Evolutionary conservation across 192 early-diverging fungal genomes (phyloP).

Genomic region (Rhizophagus clarus): DNA sequence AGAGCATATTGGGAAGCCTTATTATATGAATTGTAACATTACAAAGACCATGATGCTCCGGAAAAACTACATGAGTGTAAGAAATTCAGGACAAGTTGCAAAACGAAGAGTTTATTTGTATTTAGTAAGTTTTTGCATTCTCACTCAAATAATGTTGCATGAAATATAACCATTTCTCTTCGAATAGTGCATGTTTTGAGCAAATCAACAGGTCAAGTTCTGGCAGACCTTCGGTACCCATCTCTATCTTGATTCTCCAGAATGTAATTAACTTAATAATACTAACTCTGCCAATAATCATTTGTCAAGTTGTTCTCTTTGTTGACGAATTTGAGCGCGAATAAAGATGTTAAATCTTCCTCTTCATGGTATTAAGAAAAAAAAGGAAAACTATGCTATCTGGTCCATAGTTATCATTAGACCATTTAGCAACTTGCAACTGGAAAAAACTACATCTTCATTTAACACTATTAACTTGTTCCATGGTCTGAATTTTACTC

Average conservation of each 20-base stretch:
- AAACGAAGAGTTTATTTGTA: slow-evolving; percentile 26
- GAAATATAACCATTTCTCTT: background rate
- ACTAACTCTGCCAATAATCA: slow-evolving; percentile 16
- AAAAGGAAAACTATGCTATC: background rate
- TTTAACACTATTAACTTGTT: slow-evolving; percentile 28
- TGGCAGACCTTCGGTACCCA: slow-evolving; percentile 21
- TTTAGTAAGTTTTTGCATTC: slow-evolving; percentile 29
- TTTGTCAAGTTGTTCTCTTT: slow-evolving; percentile 11
- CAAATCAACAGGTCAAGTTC: slow-evolving; percentile 12
- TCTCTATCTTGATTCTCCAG: background rate
- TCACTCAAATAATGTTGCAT: too few species aligned
- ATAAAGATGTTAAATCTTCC: slow-evolving; percentile 5
- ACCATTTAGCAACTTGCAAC: too few species aligned
- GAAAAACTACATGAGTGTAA: slow-evolving; percentile 32
- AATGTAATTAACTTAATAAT: background rate
- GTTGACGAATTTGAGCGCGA: slow-evolving; percentile 26
- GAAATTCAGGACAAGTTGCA: slow-evolving; percentile 30
- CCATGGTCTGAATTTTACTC: slow-evolving; percentile 27
- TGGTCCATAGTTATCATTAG: slow-evolving; percentile 16
- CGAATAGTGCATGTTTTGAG: slow-evolving; percentile 25
- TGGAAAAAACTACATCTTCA: slow-evolving; percentile 14
- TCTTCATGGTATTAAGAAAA: slow-evolving; percentile 27
- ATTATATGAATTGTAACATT: background rate
- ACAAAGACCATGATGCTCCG: slow-evolving; percentile 31
- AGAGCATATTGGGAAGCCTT: too few species aligned